A percentile compares a stretch with the other conserved stretches of the same genome.
Conservation (phyloP, 78 protist genomes). For the Dictyostelium purpureum region DNA sequence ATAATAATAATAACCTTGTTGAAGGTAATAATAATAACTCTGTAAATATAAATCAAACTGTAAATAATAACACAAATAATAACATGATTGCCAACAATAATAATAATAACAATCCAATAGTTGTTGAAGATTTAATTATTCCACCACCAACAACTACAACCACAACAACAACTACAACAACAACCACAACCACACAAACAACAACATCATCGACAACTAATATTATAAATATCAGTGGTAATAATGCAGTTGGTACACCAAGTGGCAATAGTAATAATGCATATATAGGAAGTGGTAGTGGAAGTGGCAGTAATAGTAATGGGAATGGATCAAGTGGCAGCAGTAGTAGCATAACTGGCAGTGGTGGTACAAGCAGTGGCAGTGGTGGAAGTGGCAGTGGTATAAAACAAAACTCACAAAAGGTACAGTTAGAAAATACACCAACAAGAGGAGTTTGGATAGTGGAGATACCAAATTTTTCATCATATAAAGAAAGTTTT, state of each 20-base stretch:
- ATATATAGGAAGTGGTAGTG: background rate
- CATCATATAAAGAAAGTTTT: slow-evolving; percentile 47
- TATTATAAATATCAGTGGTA: background rate
- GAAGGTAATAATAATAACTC: background rate
- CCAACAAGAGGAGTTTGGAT: slow-evolving; percentile 45
- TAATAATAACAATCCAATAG: background rate
- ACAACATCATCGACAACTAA: background rate
- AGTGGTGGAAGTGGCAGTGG: background rate
- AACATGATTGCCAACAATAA: background rate
- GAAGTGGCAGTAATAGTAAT: background rate
- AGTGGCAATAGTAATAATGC: slow-evolving; percentile 9
- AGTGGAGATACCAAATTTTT: slow-evolving; percentile 43
- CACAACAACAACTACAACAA: background rate
- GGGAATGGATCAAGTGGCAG: background rate
- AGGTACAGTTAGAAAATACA: background rate
- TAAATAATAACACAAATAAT: background rate
- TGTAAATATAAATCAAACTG: too few species aligned
- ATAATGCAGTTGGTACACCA: slow-evolving; percentile 21
- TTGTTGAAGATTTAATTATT: too few species aligned
- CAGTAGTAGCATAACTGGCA: background rate
- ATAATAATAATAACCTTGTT: background rate
- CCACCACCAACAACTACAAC: background rate
- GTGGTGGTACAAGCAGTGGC: background rate
- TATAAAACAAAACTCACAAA: background rate
- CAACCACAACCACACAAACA: background rate